phyloP scores from a whole-genome alignment of 2,329 filamentous ascomycete species.

The Drechslerella dactyloides region DNA sequence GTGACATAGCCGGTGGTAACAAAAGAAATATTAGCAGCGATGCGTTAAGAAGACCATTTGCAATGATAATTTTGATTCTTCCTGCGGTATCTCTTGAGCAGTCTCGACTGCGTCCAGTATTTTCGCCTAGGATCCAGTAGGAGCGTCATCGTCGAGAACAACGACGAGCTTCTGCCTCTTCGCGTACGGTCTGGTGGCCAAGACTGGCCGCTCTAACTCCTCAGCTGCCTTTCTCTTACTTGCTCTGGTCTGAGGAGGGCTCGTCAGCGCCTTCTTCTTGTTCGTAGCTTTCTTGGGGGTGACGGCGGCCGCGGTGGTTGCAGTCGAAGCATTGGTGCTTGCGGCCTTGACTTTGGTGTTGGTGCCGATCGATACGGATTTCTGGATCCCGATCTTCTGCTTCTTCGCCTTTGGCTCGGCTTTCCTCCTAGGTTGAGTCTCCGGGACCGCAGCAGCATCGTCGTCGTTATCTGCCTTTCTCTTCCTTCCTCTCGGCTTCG shows the following conservation, averaged over 20 bases:
- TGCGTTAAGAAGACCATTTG: too few relatives aligned
- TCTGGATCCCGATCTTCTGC: neutral
- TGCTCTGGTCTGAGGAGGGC: constrained; percentile 3
- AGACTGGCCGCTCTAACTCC: neutral
- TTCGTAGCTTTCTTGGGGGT: neutral
- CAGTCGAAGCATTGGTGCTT: too few relatives aligned
- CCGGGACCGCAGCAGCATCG: too few relatives aligned
- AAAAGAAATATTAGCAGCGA: too few relatives aligned
- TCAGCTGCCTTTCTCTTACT: constrained; percentile 6
- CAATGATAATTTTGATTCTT: neutral
- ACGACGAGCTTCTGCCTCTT: constrained; percentile 8
- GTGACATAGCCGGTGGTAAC: neutral
- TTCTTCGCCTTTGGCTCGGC: constrained; percentile 2
- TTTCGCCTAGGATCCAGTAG: constrained; percentile 2
- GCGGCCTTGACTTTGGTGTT: neutral
- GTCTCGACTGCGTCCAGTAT: neutral
- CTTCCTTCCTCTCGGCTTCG: too few relatives aligned
- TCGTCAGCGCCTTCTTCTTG: neutral
- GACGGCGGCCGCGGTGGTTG: too few relatives aligned
- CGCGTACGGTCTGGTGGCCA: constrained; percentile 1
- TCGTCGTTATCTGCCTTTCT: too few relatives aligned
- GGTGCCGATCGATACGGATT: neutral
- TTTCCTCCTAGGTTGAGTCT: too few relatives aligned
- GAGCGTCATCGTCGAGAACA: constrained; percentile 8
- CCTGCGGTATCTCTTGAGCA: neutral